phyloP scores from a whole-genome alignment of 2,329 filamentous ascomycete species.

The Calonectria leucothoes region DNA sequence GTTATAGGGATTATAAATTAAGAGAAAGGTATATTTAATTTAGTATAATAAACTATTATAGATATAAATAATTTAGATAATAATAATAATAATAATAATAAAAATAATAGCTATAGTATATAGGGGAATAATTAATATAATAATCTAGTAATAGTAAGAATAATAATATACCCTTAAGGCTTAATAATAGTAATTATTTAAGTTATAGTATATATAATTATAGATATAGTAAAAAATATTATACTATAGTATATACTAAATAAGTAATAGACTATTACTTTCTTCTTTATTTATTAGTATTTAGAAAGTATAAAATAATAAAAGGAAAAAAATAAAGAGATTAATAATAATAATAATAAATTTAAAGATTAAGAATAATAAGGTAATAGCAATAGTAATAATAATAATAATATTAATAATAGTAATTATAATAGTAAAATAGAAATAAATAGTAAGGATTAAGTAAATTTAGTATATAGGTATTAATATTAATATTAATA shows the following conservation, averaged over 20 bases:
- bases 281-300: neutral
- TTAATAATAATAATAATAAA: too few species aligned
- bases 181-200: neutral
- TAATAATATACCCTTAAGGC: neutral
- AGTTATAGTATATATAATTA: neutral
- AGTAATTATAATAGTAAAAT: too few species aligned
- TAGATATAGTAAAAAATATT: neutral
- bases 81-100: too few species aligned
- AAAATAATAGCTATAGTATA: neutral
- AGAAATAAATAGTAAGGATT: too few species aligned
- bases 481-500: too few species aligned
- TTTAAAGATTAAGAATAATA: too few species aligned
- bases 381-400: too few species aligned
- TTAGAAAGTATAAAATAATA: neutral
- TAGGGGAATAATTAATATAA: neutral
- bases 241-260: neutral
- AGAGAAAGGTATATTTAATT: neutral
- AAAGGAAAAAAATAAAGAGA: too few species aligned
- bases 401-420: neutral
- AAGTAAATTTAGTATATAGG: too few species aligned
- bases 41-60: neutral
- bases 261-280: neutral
- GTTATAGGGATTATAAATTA: neutral
- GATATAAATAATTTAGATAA: too few species aligned
- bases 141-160: neutral